Evolutionary conservation across 73 alveolate genomes (phyloP), one percentile per base, ranked within the genome.

Genomic region (Halteria grandinella): DNA sequence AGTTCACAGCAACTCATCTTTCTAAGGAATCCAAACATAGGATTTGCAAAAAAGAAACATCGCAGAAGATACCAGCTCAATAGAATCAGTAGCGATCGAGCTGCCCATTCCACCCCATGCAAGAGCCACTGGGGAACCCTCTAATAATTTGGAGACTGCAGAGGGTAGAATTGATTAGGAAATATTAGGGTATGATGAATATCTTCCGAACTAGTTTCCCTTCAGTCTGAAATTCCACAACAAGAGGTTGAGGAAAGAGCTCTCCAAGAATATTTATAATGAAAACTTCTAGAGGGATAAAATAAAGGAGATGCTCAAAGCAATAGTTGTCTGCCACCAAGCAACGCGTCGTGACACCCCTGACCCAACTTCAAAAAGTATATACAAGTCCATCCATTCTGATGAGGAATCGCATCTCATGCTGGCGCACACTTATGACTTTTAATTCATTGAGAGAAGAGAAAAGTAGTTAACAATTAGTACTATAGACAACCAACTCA

Each of bases 361-460:
- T 10, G 43, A 59, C 58, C 24, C 18, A 5, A 40, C 37, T 21
- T 64, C 79, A 41, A 25, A 41, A 23, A 28, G 57, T 64, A 18
- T 64, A 0, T 44, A 41, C 39, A 64, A 25, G 39, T 43, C 53
- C 41, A 40, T 41, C 21, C 18, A 64, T 29, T 1, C 12, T 6
- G 47, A 24, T 14, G 60, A 64, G 34, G 23, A 64, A 41, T 62
- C 63, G 45, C 29, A 44, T 21, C 64, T 64, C 3, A 44, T 41
- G 64, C 47, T 64, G 21, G 79, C 60, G 28, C 64, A 64, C 24
- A 20, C 63, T 3, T 64, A 39, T 44, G 63, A 64, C 3, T 44
- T 17, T 45, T 62, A 64, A 45, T 64, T 64, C 49, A 25, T 64
- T 1, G 41, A 12, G 23, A 39, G 63, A 45, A 39, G 44, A 20